These are phyloP conservation scores for Fibroporia radiculosa DNA, from an alignment of 768 basidiomycete species.

Conservation along the genomic window DNA sequence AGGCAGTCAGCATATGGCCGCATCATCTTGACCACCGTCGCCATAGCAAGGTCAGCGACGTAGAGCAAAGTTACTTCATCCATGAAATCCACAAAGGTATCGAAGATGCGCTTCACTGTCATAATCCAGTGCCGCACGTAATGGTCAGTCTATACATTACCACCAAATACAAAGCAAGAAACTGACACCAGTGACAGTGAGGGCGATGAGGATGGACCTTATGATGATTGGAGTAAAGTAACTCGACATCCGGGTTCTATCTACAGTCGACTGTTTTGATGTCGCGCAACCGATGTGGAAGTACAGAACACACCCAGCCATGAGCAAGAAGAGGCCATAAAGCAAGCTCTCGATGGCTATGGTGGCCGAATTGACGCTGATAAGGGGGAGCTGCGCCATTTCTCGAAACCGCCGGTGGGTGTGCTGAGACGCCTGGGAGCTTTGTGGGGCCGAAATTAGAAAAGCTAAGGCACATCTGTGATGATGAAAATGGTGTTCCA, in stretches of 20 bases:
- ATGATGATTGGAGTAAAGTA: not conserved
- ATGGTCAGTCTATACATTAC: not conserved
- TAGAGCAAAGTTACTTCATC: not conserved
- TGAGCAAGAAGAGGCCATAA: slow-evolving; percentile 4
- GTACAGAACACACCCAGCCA: not conserved
- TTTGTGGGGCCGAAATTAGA: too few species aligned
- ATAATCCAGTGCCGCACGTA: slow-evolving; percentile 1
- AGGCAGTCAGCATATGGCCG: not conserved
- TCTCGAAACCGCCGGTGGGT: too few species aligned
- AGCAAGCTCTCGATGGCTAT: slow-evolving; percentile 4
- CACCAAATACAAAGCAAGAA: not conserved
- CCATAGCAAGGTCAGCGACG: not conserved
- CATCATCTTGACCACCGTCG: not conserved
- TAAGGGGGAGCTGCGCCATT: not conserved
- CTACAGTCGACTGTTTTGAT: not conserved
- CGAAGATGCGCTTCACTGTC: slow-evolving; percentile 1
- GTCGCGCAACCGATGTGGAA: not conserved
- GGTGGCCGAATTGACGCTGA: not conserved
- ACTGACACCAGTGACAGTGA: not conserved
- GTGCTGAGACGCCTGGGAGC: too few species aligned
- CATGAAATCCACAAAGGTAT: slow-evolving; percentile 2
- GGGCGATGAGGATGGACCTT: not conserved
- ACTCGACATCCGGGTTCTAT: too few species aligned
- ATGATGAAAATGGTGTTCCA: too few species aligned
- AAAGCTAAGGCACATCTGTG: too few species aligned